phyloP scores from a whole-genome alignment of 345 rosid species.

The Eucalyptus rudis region DNA sequence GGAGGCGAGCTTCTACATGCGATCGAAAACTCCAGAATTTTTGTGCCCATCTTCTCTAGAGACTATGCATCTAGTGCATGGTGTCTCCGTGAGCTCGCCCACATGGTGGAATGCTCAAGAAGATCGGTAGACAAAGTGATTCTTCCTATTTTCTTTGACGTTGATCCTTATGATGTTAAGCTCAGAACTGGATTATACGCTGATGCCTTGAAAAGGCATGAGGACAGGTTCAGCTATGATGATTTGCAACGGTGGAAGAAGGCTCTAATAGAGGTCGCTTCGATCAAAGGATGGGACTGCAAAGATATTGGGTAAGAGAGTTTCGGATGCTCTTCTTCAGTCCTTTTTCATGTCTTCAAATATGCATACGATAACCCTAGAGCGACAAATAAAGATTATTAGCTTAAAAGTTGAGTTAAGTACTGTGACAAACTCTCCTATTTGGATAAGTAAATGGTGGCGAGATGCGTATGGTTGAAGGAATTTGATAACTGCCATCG shows the following conservation, averaged over 20 bases:
- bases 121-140: accelerated
- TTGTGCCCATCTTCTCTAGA: too few species aligned
- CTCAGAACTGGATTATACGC: not conserved
- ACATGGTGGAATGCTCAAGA: too few species aligned
- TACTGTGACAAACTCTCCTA: too few species aligned
- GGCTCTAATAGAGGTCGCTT: not conserved
- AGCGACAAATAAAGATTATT: too few species aligned
- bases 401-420: not conserved
- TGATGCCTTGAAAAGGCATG: not conserved
- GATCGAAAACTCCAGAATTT: too few species aligned
- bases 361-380: too few species aligned
- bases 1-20: too few species aligned
- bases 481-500: not conserved
- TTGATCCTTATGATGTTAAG: not conserved
- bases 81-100: accelerated
- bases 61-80: too few species aligned
- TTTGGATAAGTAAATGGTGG: not conserved
- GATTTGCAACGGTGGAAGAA: not conserved
- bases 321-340: too few species aligned
- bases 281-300: not conserved
- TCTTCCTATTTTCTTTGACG: not conserved
- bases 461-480: not conserved
- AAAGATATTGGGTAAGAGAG: not conserved
- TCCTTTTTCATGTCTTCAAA: too few species aligned
- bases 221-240: not conserved